Conservation (phyloP, 805 yeast genomes). For the Zygosaccharomyces pseudorouxii region DNA sequence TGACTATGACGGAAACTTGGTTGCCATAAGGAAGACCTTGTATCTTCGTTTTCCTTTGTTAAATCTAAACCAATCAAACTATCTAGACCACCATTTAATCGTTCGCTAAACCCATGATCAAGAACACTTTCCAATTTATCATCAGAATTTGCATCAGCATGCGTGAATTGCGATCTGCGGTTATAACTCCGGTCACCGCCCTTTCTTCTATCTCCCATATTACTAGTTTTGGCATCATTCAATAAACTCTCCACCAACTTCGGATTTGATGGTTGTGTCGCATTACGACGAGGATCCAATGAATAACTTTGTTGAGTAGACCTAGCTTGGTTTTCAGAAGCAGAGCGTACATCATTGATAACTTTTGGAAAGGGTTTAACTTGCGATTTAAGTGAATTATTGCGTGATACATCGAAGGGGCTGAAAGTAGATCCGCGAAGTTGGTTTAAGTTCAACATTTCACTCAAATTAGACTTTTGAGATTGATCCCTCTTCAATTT, state of each 20-base stretch:
- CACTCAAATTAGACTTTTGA: conserved; percentile 12
- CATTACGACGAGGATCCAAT: conserved; percentile 32
- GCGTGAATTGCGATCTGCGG: conserved; percentile 9
- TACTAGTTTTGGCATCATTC: conserved; percentile 11
- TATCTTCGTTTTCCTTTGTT: neutral
- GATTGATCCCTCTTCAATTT: conserved; percentile 12
- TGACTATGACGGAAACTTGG: conserved; percentile 4
- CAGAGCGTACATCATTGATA: conserved; percentile 9
- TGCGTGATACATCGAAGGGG: neutral
- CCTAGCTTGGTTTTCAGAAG: conserved; percentile 14
- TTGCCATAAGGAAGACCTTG: conserved; percentile 2
- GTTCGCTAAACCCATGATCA: neutral
- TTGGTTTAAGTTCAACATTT: conserved; percentile 2
- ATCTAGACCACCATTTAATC: neutral
- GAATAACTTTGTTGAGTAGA: conserved; percentile 12
- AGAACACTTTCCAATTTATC: neutral
- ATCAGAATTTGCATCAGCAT: neutral
- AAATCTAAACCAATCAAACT: neutral
- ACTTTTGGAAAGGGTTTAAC: neutral
- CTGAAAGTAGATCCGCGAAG: neutral
- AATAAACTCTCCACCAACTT: conserved; percentile 19
- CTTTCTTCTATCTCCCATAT: conserved; percentile 8
- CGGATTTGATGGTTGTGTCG: conserved; percentile 26
- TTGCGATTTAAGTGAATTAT: neutral
- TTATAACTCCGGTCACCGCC: conserved; percentile 15